phyloP scores from a whole-genome alignment of 768 basidiomycete species.

The Termitomyces sp. region DNA sequence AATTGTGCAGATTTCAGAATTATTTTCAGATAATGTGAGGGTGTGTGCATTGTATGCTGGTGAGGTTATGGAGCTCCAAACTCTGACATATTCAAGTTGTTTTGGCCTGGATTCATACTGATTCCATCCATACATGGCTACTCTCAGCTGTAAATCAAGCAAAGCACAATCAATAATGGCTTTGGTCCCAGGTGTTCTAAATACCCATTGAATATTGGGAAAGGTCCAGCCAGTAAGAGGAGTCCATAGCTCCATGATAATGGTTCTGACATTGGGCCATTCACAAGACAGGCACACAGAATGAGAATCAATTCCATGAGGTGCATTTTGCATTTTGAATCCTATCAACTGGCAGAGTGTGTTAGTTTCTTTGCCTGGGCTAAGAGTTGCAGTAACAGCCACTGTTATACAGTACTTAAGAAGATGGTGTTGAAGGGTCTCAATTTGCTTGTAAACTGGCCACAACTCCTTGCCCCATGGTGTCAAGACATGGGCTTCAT shows the following conservation, averaged over 20 bases:
- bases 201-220: constrained; percentile 3
- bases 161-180: constrained; percentile 3
- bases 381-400: not conserved
- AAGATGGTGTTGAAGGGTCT: too few species aligned
- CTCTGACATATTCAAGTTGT: too few species aligned
- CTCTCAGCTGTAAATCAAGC: not conserved
- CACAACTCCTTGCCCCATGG: not conserved
- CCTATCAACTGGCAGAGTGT: not conserved
- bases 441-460: not conserved
- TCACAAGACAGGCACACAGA: constrained; percentile 2
- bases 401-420: too few species aligned
- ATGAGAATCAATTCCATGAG: not conserved
- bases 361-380: not conserved
- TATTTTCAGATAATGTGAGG: not conserved
- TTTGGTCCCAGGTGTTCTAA: not conserved
- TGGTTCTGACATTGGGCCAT: constrained; percentile 1
- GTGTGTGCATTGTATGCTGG: constrained; percentile 3
- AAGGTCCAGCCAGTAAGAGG: not conserved
- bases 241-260: not conserved
- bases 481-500: not conserved
- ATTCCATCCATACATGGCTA: constrained; percentile 7
- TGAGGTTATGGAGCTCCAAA: constrained; percentile 9
- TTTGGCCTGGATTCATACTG: not conserved
- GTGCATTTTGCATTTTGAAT: not conserved
- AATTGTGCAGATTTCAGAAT: not conserved